Percentiles rank a stretch among this genome's conserved stretches.
Evolutionary conservation across 345 rosid genomes (phyloP).

Genomic region (Salix arbutifolia): DNA sequence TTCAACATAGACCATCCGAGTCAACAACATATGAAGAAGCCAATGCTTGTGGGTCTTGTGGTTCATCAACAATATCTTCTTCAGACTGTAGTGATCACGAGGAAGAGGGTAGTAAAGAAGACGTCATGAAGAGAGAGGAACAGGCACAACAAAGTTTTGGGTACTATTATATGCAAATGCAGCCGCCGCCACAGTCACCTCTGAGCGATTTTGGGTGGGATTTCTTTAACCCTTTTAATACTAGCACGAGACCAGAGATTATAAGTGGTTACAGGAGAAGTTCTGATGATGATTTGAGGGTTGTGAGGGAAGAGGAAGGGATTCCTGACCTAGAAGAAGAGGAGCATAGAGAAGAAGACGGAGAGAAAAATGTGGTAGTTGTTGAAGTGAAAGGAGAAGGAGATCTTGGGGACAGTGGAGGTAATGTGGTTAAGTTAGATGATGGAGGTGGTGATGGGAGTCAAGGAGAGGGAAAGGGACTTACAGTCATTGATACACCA

Average conservation of each 20-base stretch:
- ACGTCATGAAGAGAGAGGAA: slow-evolving; percentile 19
- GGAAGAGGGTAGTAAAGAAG: slow-evolving; percentile 27
- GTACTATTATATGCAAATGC: slow-evolving; percentile 62
- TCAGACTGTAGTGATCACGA: slow-evolving; percentile 25
- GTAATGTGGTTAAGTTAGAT: slow-evolving; percentile 25
- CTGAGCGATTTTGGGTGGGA: slow-evolving; percentile 70
- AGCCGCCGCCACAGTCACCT: slow-evolving; percentile 37
- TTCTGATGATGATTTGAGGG: slow-evolving; percentile 53
- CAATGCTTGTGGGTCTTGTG: slow-evolving; percentile 42
- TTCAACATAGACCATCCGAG: slow-evolving; percentile 47
- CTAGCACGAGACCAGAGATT: slow-evolving; percentile 46
- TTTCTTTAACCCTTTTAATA: slow-evolving; percentile 61
- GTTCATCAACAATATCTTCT: slow-evolving; percentile 30
- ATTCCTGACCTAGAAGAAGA: slow-evolving; percentile 75
- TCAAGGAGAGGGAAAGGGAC: slow-evolving; percentile 42
- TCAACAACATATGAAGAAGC: slow-evolving; percentile 42
- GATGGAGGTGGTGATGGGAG: slow-evolving; percentile 25
- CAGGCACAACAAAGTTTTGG: slow-evolving; percentile 20
- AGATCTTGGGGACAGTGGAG: slow-evolving; percentile 25
- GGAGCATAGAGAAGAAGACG: slow-evolving; percentile 23
- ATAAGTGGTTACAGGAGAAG: slow-evolving; percentile 42
- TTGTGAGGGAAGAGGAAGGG: slow-evolving; percentile 65
- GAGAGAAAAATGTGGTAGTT: slow-evolving; percentile 21
- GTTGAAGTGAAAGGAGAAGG: slow-evolving; percentile 10
- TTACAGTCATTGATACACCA: slow-evolving; percentile 40